Evolutionary conservation across 148 eudicot species (phyloP).

Genomic region (Rhododendron kiyosumense): DNA sequence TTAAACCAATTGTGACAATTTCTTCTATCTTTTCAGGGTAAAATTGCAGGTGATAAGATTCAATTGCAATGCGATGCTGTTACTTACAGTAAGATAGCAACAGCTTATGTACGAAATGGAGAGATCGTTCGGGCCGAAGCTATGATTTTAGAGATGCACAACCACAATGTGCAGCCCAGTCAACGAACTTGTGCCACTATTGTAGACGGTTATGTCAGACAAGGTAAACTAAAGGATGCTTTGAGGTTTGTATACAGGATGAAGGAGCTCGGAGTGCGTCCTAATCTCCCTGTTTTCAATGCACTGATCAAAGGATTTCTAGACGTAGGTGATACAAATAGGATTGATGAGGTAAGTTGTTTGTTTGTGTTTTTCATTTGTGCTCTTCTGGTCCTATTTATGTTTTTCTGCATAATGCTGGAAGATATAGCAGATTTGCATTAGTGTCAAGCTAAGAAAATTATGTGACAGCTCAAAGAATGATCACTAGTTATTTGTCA

Average conservation of each 20-base stretch:
- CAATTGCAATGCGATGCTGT: constrained; percentile 44
- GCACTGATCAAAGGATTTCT: constrained; percentile 66
- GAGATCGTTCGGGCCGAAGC: constrained; percentile 47
- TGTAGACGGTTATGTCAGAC: constrained; percentile 56
- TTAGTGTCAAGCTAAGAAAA: background rate
- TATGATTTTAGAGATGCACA: constrained; percentile 54
- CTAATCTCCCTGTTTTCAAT: constrained; percentile 59
- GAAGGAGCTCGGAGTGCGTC: constrained; percentile 48
- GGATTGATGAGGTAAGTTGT: constrained; percentile 58
- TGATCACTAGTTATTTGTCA: background rate
- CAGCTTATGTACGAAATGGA: constrained; percentile 55
- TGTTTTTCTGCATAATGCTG: background rate
- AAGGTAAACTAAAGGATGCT: constrained; percentile 61
- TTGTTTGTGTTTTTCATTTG: background rate
- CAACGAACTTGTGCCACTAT: constrained; percentile 64
- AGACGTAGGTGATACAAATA: constrained; percentile 40
- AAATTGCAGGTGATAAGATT: constrained; percentile 18
- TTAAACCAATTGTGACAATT: background rate
- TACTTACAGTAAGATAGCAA: constrained; percentile 58
- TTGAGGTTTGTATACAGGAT: constrained; percentile 59
- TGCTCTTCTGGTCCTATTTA: background rate
- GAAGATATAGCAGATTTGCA: background rate
- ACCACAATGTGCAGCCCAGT: constrained; percentile 47
- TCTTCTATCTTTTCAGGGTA: constrained; percentile 32
- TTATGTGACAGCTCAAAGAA: background rate